Percentiles rank a stretch among this genome's conserved stretches.
Evolutionary conservation across 768 basidiomycete species (phyloP).

Genomic region (Suillus plorans): DNA sequence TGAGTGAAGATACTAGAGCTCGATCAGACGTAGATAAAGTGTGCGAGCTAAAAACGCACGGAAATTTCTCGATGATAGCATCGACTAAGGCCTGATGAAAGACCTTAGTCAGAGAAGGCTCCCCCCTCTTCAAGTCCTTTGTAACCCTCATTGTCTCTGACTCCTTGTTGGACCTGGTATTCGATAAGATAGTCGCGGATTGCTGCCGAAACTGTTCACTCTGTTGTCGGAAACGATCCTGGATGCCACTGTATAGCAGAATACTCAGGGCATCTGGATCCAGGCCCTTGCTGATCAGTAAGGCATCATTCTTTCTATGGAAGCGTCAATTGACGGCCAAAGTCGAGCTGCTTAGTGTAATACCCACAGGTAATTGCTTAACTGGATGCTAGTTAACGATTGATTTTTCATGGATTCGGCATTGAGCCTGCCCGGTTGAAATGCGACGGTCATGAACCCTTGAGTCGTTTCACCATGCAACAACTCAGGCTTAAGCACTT

Average conservation of each 20-base stretch:
- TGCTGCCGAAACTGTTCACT: conserved; percentile 25
- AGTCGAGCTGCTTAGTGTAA: neutral
- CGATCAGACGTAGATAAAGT: neutral
- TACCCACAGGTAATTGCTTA: conserved; percentile 23
- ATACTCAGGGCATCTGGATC: conserved; percentile 25
- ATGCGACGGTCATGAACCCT: conserved; percentile 37
- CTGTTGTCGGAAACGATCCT: conserved; percentile 20
- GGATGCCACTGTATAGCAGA: conserved; percentile 29
- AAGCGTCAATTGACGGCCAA: neutral
- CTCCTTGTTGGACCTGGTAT: neutral
- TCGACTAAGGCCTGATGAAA: conserved; percentile 21
- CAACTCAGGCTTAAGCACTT: conserved; percentile 25
- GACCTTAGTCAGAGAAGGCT: neutral
- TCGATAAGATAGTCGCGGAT: neutral
- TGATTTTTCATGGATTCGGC: conserved; percentile 2
- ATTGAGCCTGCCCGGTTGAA: conserved; percentile 13
- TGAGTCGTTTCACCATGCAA: conserved; percentile 41
- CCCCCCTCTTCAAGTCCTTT: conserved; percentile 5
- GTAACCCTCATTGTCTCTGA: neutral
- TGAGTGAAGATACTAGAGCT: conserved; percentile 9
- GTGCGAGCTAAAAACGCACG: conserved; percentile 12
- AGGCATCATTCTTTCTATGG: conserved; percentile 20
- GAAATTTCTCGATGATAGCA: conserved; percentile 22
- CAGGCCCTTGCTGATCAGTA: conserved; percentile 24
- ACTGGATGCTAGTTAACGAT: conserved; percentile 5